phyloP scores from a whole-genome alignment of 2,329 filamentous ascomycete genomes.

The Macrophomina tecta region DNA sequence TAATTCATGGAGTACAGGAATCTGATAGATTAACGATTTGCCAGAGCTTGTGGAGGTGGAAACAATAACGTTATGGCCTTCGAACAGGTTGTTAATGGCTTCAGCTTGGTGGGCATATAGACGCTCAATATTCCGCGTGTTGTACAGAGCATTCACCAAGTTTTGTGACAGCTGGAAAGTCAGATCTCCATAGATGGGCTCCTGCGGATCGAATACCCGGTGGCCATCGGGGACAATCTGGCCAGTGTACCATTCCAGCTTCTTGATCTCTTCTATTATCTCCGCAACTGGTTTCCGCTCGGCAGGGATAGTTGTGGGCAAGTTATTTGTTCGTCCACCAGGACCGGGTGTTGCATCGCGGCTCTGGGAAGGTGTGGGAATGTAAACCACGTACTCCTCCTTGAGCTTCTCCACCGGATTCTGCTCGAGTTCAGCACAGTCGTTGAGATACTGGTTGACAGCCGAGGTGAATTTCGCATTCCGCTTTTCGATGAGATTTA shows the following conservation, averaged over 20 bases:
- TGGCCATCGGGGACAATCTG: slow-evolving; percentile 95
- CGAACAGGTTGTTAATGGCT: slow-evolving; percentile 85
- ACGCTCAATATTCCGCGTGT: slow-evolving; percentile 82
- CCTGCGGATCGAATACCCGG: slow-evolving; percentile 85
- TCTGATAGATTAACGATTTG: slow-evolving; percentile 97
- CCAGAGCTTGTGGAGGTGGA: slow-evolving; percentile 95
- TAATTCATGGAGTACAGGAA: slow-evolving; percentile 86
- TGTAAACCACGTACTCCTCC: slow-evolving; percentile 62
- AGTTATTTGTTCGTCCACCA: slow-evolving; percentile 34
- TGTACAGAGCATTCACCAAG: slow-evolving; percentile 95
- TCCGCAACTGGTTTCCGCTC: slow-evolving; percentile 81
- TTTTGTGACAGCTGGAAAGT: slow-evolving; percentile 87
- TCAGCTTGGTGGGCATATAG: slow-evolving; percentile 93
- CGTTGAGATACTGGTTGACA: slow-evolving; percentile 76
- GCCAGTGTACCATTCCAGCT: slow-evolving; percentile 83
- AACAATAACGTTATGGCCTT: slow-evolving; percentile 86
- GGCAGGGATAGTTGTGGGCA: slow-evolving; percentile 76
- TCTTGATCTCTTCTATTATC: slow-evolving; percentile 83
- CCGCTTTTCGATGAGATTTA: slow-evolving; percentile 83
- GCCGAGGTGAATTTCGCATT: slow-evolving; percentile 83
- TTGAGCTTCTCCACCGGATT: slow-evolving; percentile 73
- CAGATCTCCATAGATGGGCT: slow-evolving; percentile 80
- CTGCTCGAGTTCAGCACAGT: slow-evolving; percentile 67
- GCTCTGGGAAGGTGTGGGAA: slow-evolving; percentile 65
- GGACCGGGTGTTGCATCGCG: slow-evolving; percentile 50